These are phyloP conservation scores for Calonectria fujianensis DNA, from an alignment of 2,329 filamentous ascomycete species.

Conservation along the genomic window DNA sequence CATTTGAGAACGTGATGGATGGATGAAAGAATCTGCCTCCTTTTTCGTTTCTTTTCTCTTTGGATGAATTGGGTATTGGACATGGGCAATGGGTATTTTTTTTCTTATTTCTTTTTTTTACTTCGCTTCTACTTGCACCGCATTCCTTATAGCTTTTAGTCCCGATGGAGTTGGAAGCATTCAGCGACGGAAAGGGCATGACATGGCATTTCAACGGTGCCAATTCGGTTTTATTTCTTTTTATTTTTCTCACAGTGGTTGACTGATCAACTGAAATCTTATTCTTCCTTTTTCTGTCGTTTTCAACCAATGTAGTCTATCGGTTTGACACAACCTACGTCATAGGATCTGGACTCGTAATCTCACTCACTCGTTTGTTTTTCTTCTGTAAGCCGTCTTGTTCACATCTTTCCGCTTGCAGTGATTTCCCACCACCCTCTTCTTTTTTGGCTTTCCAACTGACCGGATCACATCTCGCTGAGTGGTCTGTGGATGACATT, in stretches of 20 bases:
- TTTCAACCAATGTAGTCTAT: slow-evolving; percentile 18
- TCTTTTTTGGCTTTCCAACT: slow-evolving; percentile 10
- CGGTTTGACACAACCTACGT: slow-evolving; percentile 36
- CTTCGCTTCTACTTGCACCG: not conserved
- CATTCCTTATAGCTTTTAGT: slow-evolving; percentile 27
- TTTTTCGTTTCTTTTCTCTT: slow-evolving; percentile 5
- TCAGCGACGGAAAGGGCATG: slow-evolving; percentile 15
- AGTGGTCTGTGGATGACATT: slow-evolving; percentile 15
- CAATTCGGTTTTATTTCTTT: slow-evolving; percentile 25
- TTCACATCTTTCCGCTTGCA: not conserved
- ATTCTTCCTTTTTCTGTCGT: slow-evolving; percentile 16
- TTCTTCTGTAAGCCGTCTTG: not conserved
- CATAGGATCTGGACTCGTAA: slow-evolving; percentile 50
- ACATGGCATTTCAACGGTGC: slow-evolving; percentile 22
- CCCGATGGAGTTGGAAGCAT: slow-evolving; percentile 17
- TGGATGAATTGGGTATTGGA: slow-evolving; percentile 3
- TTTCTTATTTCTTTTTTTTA: not conserved
- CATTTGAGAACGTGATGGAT: slow-evolving; percentile 14
- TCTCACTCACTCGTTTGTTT: slow-evolving; percentile 22
- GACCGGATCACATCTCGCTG: slow-evolving; percentile 3
- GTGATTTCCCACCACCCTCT: not conserved
- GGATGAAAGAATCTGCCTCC: slow-evolving; percentile 19
- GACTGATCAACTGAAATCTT: slow-evolving; percentile 40
- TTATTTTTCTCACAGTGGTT: slow-evolving; percentile 23
- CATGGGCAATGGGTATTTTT: not conserved